phyloP scores from a whole-genome alignment of 129 eudicot species.

The Pseudognaphalium luteoalbum region DNA sequence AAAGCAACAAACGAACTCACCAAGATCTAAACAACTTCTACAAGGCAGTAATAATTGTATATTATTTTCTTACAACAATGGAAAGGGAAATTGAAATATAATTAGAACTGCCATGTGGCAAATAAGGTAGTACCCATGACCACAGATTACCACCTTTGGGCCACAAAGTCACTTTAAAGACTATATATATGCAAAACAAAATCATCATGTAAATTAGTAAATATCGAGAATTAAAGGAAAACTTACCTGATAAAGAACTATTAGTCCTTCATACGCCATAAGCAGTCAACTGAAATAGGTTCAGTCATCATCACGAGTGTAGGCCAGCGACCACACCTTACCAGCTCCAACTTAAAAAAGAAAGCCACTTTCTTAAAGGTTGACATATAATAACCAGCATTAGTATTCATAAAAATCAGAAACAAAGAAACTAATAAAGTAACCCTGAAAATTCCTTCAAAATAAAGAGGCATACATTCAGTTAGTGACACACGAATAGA shows the following conservation, averaged over 20 bases:
- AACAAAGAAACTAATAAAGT: constrained; percentile 24
- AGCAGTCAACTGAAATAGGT: constrained; percentile 30
- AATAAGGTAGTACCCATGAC: constrained; percentile 1
- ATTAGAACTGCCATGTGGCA: background rate
- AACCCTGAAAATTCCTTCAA: constrained; percentile 27
- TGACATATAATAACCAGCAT: constrained; percentile 10
- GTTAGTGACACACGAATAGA: constrained; percentile 21
- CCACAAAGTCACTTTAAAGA: background rate
- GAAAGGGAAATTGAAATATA: background rate
- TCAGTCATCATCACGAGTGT: constrained; percentile 27
- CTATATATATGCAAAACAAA: background rate
- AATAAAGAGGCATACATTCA: constrained; percentile 37
- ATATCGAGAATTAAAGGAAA: constrained; percentile 2
- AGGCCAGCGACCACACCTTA: constrained; percentile 16
- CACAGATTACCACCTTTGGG: background rate
- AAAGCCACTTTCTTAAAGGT: constrained; percentile 33
- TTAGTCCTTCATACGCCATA: constrained; percentile 10
- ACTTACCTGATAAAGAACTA: background rate
- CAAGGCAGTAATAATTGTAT: constrained; percentile 6
- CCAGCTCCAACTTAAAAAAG: constrained; percentile 30
- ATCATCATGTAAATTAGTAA: background rate
- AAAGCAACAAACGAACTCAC: background rate
- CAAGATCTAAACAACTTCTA: constrained; percentile 13
- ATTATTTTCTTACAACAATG: background rate
- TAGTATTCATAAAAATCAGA: constrained; percentile 10